phyloP scores from a whole-genome alignment of 1,139 yeast genomes.

The Blastobotrys elegans region DNA sequence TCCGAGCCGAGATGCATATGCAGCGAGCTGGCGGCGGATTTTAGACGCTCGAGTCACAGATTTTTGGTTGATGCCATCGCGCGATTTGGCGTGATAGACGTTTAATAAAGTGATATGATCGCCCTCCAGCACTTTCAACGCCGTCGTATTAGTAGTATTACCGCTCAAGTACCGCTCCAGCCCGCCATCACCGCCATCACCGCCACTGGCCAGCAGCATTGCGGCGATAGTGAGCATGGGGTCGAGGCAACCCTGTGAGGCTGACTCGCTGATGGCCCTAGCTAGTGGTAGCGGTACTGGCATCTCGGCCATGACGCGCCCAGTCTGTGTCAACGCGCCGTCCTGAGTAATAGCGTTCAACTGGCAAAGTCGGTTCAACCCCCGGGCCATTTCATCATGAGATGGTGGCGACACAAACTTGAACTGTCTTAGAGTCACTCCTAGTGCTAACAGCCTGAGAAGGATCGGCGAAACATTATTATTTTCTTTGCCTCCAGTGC shows the following conservation, averaged over 20 bases:
- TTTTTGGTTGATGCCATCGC: conserved; percentile 40
- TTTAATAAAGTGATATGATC: conserved; percentile 81
- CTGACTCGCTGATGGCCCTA: conserved; percentile 19
- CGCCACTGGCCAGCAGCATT: conserved; percentile 42
- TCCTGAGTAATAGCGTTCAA: conserved; percentile 73
- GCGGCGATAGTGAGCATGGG: conserved; percentile 79
- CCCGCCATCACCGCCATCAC: too few species aligned
- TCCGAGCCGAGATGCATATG: neutral
- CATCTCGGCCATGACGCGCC: conserved; percentile 74
- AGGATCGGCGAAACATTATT: conserved; percentile 88
- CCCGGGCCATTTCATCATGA: conserved; percentile 68
- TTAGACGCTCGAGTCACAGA: conserved; percentile 56
- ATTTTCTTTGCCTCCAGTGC: too few species aligned
- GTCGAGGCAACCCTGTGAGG: conserved; percentile 51
- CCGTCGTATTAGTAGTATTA: conserved; percentile 31
- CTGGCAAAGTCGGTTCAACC: conserved; percentile 50
- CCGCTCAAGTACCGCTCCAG: conserved; percentile 55
- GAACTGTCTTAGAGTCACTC: conserved; percentile 80
- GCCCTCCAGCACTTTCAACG: conserved; percentile 74
- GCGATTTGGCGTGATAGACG: conserved; percentile 50
- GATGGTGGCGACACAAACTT: conserved; percentile 93
- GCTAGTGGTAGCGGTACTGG: conserved; percentile 48
- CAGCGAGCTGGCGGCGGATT: conserved; percentile 6
- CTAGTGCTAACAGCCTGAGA: conserved; percentile 72
- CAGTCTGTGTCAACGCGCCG: conserved; percentile 70